Percentiles rank a stretch among this genome's conserved stretches.
These are phyloP conservation scores for Trichosanthes truncata DNA, from an alignment of 306 rosid species.

Conservation along the genomic window DNA sequence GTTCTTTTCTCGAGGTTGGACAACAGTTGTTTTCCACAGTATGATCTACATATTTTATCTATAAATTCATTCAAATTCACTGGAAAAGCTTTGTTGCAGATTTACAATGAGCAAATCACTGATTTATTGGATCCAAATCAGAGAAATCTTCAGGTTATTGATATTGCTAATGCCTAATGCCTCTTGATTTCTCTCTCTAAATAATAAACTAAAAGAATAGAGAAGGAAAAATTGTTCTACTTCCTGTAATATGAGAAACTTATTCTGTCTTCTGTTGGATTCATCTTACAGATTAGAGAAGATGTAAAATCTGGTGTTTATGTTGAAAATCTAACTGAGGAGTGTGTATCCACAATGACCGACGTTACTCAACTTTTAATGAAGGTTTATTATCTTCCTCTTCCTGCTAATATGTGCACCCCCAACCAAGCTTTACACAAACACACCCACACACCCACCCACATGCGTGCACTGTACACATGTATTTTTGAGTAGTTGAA, in stretches of 20 bases:
- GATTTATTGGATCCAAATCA: conserved; percentile 87
- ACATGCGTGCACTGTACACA: no score
- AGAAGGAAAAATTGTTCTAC: conserved; percentile 1
- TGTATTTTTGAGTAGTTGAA: neutral
- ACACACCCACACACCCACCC: neutral
- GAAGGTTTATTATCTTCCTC: conserved; percentile 45
- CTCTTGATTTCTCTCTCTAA: neutral
- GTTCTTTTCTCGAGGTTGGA: conserved; percentile 91
- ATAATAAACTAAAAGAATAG: neutral
- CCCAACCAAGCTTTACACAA: neutral
- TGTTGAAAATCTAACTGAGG: conserved; percentile 91
- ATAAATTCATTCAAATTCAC: conserved; percentile 18
- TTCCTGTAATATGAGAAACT: neutral
- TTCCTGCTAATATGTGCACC: neutral
- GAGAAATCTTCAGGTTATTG: conserved; percentile 66
- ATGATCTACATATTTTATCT: conserved; percentile 1
- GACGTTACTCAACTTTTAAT: conserved; percentile 71
- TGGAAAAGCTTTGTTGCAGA: conserved; percentile 39
- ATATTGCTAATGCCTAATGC: neutral
- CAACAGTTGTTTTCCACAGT: conserved; percentile 8
- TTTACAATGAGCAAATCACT: conserved; percentile 96
- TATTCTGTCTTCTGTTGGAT: conserved; percentile 15
- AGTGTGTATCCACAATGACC: conserved; percentile 51
- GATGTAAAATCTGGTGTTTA: conserved; percentile 98
- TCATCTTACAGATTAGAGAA: conserved; percentile 67